Percentiles rank a stretch among this genome's conserved stretches.
Conservation (phyloP, 1,139 yeast species). For the Zhuliangozyma parablackwelliae region DNA sequence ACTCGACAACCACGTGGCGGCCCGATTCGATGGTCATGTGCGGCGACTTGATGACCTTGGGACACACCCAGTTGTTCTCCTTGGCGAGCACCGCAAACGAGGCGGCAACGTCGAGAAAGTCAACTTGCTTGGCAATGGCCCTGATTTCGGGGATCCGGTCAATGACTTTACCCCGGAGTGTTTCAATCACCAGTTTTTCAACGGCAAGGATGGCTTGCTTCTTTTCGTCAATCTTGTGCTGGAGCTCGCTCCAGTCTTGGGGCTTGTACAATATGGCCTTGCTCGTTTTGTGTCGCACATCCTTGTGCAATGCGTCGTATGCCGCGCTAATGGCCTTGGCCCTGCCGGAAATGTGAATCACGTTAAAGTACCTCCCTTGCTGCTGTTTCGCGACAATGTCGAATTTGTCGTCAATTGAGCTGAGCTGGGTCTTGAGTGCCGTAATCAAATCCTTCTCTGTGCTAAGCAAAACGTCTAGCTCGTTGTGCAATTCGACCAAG, state of each 20-base stretch:
- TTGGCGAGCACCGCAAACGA: constrained; percentile 70
- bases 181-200: constrained; percentile 44
- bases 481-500: constrained; percentile 27
- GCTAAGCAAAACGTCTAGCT: constrained; percentile 23
- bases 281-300: constrained; percentile 26
- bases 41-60: constrained; percentile 49
- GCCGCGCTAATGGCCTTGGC: constrained; percentile 22
- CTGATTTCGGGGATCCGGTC: constrained; percentile 40
- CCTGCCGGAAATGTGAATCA: constrained; percentile 32
- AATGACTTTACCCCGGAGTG: constrained; percentile 37
- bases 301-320: constrained; percentile 11
- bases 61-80: constrained; percentile 63
- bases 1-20: constrained; percentile 86
- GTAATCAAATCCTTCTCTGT: constrained; percentile 21
- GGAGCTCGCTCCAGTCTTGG: constrained; percentile 28
- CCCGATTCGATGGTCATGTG: constrained; percentile 54
- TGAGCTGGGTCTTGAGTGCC: constrained; percentile 17
- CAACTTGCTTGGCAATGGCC: constrained; percentile 44
- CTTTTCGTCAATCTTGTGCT: constrained; percentile 21
- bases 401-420: constrained; percentile 26
- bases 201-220: constrained; percentile 25
- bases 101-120: constrained; percentile 65
- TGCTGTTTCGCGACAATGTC: constrained; percentile 23
- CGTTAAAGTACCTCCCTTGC: constrained; percentile 29
- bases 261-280: constrained; percentile 29